Conservation (phyloP, 2,329 filamentous ascomycete genomes). For the Sporothrix curviconia region DNA sequence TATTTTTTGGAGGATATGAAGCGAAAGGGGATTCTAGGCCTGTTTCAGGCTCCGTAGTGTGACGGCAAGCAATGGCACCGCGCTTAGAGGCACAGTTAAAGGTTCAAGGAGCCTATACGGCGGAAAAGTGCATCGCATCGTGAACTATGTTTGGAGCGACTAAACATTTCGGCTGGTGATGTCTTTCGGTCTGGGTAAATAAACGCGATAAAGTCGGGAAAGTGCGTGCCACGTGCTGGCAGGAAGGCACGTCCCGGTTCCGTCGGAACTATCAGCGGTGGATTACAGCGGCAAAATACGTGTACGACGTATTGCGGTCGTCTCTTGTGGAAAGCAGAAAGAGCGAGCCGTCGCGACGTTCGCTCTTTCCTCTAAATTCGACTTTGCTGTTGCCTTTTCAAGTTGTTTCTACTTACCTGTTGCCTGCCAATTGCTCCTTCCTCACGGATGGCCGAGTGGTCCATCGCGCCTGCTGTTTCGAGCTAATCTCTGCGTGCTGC, state of each 20-base stretch:
- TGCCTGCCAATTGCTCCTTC: no score
- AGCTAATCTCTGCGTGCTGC: background rate
- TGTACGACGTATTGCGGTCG: no score
- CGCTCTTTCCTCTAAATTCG: background rate
- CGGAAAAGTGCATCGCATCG: background rate
- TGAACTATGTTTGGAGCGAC: background rate
- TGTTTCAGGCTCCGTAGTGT: background rate
- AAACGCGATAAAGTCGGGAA: background rate
- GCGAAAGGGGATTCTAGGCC: background rate
- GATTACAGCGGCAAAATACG: no score
- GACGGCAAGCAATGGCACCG: background rate
- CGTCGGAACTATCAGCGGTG: no score
- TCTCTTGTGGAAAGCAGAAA: slow-evolving; percentile 3
- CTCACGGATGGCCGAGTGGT: background rate
- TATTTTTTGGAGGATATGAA: no score
- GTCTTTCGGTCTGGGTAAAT: no score
- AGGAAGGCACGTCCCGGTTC: background rate
- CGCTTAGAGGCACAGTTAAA: background rate
- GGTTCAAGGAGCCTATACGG: background rate
- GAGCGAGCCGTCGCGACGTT: background rate
- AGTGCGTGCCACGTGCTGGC: background rate
- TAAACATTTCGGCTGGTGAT: no score
- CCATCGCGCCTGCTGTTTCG: background rate
- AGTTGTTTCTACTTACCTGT: background rate
- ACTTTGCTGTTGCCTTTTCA: background rate